Evolutionary conservation across 2,329 filamentous ascomycete genomes (phyloP), one percentile per base, ranked within the genome.

Genomic region (Pleomassaria siparia): DNA sequence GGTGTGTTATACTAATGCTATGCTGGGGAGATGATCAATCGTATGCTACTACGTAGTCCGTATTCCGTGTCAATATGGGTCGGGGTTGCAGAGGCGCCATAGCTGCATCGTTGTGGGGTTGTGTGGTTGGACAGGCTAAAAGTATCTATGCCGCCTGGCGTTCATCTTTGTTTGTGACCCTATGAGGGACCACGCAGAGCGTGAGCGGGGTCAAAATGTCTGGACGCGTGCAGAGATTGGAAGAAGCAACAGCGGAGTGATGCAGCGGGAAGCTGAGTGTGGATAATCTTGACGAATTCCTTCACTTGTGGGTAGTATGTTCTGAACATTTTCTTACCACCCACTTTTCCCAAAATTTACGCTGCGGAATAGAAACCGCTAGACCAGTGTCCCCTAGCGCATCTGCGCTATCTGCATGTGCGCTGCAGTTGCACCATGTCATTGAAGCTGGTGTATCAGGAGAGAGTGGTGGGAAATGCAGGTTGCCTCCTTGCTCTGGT

Each of bases 281-380:
- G 22, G 26, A n/a, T 40, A 26, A 11, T 18, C 18, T 40, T 40
- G 13, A 2, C 8, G 22, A 39, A 18, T 13, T 47, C 11, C 18
- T 33, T 68, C 55, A 72, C 53, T 68, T 70, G 55, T 70, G 66
- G 29, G 60, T 63, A 26, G 60, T 63, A 51, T 74, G 70, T 50
- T 73, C 69, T 16, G 64, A 66, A 65, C 78, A 81, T 20, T 49
- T 47, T 51, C 76, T 66, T 11, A 80, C 59, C 11, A 78, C 76
- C 79, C 79, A 82, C 54, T 74, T 74, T 62, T 82, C 78, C 79
- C 79, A 82, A 44, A 74, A 69, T 55, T 80, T 80, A 43, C 80
- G 72, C 55, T 80, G 76, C 28, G 64, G 57, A 51, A 75, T 73
- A n/a, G 69, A 72, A 4, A 80, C 76, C 30, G 61, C 63, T 3